Evolutionary conservation across 75 land plant genomes (phyloP).

Genomic region (Cunninghamia lanceolata): DNA sequence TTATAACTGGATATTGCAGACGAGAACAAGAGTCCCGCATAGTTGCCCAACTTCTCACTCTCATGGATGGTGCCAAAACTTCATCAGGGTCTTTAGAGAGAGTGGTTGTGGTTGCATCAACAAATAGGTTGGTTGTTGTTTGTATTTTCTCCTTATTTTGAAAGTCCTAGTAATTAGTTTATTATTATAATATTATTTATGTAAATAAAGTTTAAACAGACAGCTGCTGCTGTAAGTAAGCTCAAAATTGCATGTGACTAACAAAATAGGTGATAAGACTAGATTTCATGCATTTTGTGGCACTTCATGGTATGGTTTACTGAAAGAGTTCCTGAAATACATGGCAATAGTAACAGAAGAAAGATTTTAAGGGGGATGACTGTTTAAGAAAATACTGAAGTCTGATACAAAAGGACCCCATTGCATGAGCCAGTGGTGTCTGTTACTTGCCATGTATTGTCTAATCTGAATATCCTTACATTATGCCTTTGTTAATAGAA

Average conservation of each 20-base stretch:
- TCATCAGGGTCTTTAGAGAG: constrained; percentile 35
- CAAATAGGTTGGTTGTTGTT: constrained; percentile 60
- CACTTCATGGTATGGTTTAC: background rate
- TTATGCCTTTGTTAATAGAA: background rate
- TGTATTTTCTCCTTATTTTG: background rate
- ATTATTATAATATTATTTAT: too few relatives aligned
- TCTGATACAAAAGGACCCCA: background rate
- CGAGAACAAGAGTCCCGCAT: constrained; percentile 76
- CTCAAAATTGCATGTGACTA: background rate
- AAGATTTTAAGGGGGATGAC: background rate
- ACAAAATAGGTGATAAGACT: background rate
- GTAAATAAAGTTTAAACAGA: background rate
- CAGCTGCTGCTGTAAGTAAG: background rate
- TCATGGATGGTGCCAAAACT: constrained; percentile 72
- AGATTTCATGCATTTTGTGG: background rate
- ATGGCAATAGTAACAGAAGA: background rate
- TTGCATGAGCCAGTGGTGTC: background rate
- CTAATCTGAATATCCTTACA: background rate
- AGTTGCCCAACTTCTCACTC: constrained; percentile 69
- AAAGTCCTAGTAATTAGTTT: background rate
- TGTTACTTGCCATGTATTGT: background rate
- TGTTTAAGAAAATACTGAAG: background rate
- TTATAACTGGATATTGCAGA: constrained; percentile 33
- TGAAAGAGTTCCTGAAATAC: background rate
- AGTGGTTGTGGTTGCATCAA: constrained; percentile 82